Conservation (phyloP, 2,329 filamentous ascomycete species). For the Penicillium sp. region DNA sequence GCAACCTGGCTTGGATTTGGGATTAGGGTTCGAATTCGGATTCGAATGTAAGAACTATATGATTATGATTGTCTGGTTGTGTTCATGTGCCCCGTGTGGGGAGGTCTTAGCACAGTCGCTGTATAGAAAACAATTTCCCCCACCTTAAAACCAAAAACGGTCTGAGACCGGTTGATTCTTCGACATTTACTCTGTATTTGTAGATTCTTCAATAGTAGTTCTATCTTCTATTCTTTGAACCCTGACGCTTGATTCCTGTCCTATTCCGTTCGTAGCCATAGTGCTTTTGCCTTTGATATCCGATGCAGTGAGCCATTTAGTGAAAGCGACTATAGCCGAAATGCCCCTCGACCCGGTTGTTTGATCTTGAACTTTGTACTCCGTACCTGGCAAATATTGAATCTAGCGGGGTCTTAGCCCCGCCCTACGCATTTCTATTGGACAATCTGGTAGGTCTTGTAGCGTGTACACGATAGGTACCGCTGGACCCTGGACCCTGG, state of each 20-base stretch:
- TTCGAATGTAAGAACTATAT: background rate
- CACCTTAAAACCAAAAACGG: background rate
- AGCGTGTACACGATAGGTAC: background rate
- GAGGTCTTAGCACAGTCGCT: background rate
- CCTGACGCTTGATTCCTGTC: background rate
- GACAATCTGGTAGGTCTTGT: background rate
- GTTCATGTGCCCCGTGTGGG: background rate
- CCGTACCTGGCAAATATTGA: constrained; percentile 5
- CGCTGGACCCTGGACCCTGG: constrained; percentile 4
- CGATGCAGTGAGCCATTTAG: background rate
- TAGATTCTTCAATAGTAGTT: background rate
- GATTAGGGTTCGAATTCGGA: background rate
- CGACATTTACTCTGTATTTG: background rate
- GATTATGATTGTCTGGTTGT: background rate
- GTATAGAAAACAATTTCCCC: background rate
- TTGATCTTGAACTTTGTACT: background rate
- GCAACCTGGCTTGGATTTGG: background rate
- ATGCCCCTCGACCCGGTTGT: background rate
- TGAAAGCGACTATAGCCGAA: background rate
- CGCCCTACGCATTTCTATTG: background rate
- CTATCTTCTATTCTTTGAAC: background rate
- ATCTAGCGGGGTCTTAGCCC: constrained; percentile 1
- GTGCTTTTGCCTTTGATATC: background rate
- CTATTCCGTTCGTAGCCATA: background rate
- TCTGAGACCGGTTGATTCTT: background rate